Percentiles rank a stretch among this genome's conserved stretches.
Evolutionary conservation across 73 alveolate species (phyloP).

Genomic region (Durusdinium trenchii): DNA sequence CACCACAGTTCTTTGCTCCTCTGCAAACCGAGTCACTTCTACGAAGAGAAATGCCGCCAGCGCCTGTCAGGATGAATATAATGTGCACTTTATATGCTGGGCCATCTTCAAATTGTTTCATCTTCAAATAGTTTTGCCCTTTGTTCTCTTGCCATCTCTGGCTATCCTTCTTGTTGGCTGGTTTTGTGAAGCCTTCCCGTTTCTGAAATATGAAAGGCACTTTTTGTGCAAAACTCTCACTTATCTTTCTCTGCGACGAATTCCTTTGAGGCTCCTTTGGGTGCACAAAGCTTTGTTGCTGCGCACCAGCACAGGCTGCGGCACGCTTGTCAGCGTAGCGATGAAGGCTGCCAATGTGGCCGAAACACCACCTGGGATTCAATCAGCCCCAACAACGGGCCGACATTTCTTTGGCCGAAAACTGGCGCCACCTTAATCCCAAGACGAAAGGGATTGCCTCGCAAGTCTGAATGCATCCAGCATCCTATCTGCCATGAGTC

Average conservation of each 20-base stretch:
- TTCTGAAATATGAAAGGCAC: neutral
- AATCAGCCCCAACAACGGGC: neutral
- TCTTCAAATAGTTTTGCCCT: neutral
- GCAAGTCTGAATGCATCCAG: neutral
- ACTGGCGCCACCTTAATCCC: neutral
- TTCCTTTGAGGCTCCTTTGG: neutral
- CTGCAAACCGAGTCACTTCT: too few species aligned
- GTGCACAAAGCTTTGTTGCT: neutral
- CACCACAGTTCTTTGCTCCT: too few species aligned
- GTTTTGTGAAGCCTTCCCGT: neutral
- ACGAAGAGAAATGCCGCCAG: constrained; percentile 83
- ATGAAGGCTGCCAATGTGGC: constrained; percentile 66
- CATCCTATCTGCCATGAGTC: neutral
- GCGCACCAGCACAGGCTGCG: constrained; percentile 91
- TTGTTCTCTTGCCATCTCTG: too few species aligned
- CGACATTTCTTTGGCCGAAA: neutral
- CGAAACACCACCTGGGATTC: constrained; percentile 82
- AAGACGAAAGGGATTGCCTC: neutral
- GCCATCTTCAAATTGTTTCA: neutral
- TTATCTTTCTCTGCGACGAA: neutral
- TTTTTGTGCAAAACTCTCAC: neutral
- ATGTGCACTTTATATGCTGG: neutral
- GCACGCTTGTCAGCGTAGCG: constrained; percentile 83
- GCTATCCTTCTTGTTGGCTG: too few species aligned
- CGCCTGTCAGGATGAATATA: neutral